These are phyloP conservation scores for Botrytis fabae DNA, from an alignment of 2,329 filamentous ascomycete genomes.

Conservation along the genomic window DNA sequence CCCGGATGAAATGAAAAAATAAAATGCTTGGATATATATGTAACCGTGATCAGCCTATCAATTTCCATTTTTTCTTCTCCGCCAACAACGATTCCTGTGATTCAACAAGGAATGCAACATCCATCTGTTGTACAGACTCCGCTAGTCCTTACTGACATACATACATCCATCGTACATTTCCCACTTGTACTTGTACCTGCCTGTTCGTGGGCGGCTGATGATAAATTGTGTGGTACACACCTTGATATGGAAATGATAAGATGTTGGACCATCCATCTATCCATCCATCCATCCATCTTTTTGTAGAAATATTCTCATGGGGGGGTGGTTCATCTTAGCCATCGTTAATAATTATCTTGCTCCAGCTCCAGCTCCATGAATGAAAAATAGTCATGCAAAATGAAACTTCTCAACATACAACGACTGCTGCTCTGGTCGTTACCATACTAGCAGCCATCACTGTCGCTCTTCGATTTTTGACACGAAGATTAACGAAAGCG, in stretches of 20 bases:
- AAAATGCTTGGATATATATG: not conserved
- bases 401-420: constrained; percentile 12
- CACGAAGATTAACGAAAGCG: constrained; percentile 16
- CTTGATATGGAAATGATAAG: constrained; percentile 6
- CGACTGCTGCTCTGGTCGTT: constrained; percentile 15
- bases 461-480: constrained; percentile 25
- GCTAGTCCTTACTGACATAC: not conserved
- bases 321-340: not conserved
- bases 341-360: not conserved
- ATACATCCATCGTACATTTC: not conserved
- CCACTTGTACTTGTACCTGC: not conserved
- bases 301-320: not conserved
- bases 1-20: not conserved
- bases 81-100: not conserved
- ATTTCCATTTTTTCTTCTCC: not conserved
- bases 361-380: not conserved
- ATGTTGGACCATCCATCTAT: not conserved
- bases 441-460: constrained; percentile 17
- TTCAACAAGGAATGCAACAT: not conserved
- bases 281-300: not conserved
- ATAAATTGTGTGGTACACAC: not conserved
- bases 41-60: not conserved
- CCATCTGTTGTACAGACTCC: constrained; percentile 4
- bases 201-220: constrained; percentile 6
- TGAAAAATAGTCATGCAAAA: constrained; percentile 14